phyloP scores from a whole-genome alignment of 306 rosid genomes.

The Carpinus viminea region DNA sequence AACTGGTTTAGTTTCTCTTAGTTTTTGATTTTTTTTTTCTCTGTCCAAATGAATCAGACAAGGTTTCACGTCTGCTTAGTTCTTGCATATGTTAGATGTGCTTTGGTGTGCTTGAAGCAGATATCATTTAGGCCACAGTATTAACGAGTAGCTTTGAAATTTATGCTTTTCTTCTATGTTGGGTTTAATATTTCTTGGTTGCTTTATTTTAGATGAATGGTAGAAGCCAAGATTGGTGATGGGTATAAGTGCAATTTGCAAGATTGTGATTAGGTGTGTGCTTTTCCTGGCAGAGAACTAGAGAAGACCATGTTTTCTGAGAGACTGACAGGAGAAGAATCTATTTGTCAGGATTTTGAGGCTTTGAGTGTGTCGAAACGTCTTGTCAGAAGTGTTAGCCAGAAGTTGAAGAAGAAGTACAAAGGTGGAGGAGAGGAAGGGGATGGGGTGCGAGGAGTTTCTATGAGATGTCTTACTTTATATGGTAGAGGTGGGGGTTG shows the following conservation, averaged over 20 bases:
- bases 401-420: slow-evolving; percentile 69
- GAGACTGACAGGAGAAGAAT: slow-evolving; percentile 55
- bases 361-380: slow-evolving; percentile 80
- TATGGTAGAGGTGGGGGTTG: slow-evolving; percentile 93
- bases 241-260: slow-evolving; percentile 22
- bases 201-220: slow-evolving; percentile 28
- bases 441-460: slow-evolving; percentile 60
- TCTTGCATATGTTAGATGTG: not conserved
- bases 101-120: not conserved
- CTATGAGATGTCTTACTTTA: slow-evolving; percentile 73
- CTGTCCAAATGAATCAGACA: not conserved
- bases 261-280: slow-evolving; percentile 38
- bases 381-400: slow-evolving; percentile 88
- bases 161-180: slow-evolving; percentile 27
- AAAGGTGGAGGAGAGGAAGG: slow-evolving; percentile 62
- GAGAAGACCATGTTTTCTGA: slow-evolving; percentile 60
- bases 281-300: slow-evolving; percentile 33
- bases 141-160: slow-evolving; percentile 12
- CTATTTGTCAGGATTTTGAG: slow-evolving; percentile 57
- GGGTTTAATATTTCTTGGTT: slow-evolving; percentile 31
- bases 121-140: not conserved
- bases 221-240: slow-evolving; percentile 33
- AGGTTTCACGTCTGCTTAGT: not conserved
- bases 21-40: not conserved
- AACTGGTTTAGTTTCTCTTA: not conserved